Evolutionary conservation across 2,329 filamentous ascomycete species (phyloP), one percentile per base, ranked within the genome.

Genomic region (Pseudonectria foliicola): DNA sequence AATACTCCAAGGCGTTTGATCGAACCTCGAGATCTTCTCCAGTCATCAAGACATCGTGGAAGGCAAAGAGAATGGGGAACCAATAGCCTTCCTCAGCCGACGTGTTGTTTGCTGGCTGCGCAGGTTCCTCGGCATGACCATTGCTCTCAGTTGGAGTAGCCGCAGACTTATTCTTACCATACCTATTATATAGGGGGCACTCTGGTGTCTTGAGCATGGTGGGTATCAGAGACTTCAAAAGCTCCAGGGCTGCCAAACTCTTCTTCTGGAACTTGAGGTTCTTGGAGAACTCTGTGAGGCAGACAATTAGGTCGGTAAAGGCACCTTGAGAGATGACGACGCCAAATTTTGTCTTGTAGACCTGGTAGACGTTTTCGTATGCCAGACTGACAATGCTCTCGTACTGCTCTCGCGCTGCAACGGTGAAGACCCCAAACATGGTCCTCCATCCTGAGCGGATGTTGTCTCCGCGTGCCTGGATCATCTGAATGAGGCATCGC

Each of bases 251-350:
- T 55, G 95, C 88, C 34, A 99, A 61, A 13, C 89, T 95, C 70
- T 96, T 96, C 71, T 96, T 96, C 61, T 98, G 92, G 66, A 98
- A 99, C 54, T 82, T 89, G 61, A 88, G 82, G 58, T 99, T 98
- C 71, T 98, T 99, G 13, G 90, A 95, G 59, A 99, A 99, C 59
- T 96, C 88, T 0, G 93, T 98, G 43, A 99, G 66, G 55, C 92
- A 98, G 34, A 98, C 87, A 40, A 98, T 84, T 18, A 99, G 70
- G 57, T 99, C 93, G 0, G 92, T 89, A 55, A 99, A 98, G 3
- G 92, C 90, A 15, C 88, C 92, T 60, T 99, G 93, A 0, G 86
- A 87, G 39, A 99, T 92, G 39, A 98, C 89, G 6, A 96, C 83
- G 1, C 90, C 89, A 48, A 99, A 98, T 23, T 92, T 82, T 16